Percentiles rank a stretch among this genome's conserved stretches.
phyloP scores from a whole-genome alignment of 2,329 filamentous ascomycete genomes.

The Thermoascus crustaceus region DNA sequence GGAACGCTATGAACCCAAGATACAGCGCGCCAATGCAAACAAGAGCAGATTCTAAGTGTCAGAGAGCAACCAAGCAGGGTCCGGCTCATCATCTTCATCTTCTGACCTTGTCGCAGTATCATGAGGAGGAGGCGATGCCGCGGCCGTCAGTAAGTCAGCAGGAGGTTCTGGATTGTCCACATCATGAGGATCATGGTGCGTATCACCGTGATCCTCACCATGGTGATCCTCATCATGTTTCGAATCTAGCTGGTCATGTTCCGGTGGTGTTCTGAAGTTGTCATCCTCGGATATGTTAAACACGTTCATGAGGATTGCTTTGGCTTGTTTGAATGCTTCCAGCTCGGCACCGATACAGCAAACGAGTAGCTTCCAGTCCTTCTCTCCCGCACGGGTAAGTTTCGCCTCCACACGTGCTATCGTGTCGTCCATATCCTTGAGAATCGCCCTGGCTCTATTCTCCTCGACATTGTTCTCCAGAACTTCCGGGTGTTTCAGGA shows the following conservation, averaged over 20 bases:
- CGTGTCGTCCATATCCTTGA: conserved; percentile 40
- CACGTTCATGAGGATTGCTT: conserved; percentile 25
- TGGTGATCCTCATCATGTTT: conserved; percentile 3
- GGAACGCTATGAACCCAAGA: too few species aligned
- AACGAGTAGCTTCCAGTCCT: conserved; percentile 53
- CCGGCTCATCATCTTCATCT: conserved; percentile 36
- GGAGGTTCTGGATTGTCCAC: conserved; percentile 29
- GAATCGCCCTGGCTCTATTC: conserved; percentile 22
- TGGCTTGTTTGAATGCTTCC: conserved; percentile 43
- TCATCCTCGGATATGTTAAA: conserved; percentile 22
- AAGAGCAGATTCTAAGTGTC: conserved; percentile 10
- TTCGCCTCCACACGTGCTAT: conserved; percentile 42
- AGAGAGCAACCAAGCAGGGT: conserved; percentile 36
- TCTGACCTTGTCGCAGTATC: conserved; percentile 22
- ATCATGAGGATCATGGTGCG: conserved; percentile 13
- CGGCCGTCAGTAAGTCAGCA: conserved; percentile 27
- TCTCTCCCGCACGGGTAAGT: conserved; percentile 43
- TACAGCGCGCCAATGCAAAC: too few species aligned
- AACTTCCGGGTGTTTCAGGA: conserved; percentile 8
- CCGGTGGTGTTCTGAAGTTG: conserved; percentile 9
- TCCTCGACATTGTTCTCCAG: conserved; percentile 13
- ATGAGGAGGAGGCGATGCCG: conserved; percentile 12
- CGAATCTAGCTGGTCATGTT: conserved; percentile 4
- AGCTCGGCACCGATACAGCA: conserved; percentile 56
- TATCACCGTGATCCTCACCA: conserved; percentile 5